Percentiles rank a stretch among this genome's conserved stretches.
These are phyloP conservation scores for Bjerkandera adusta DNA, from an alignment of 1,284 basidiomycete genomes.

Conservation along the genomic window DNA sequence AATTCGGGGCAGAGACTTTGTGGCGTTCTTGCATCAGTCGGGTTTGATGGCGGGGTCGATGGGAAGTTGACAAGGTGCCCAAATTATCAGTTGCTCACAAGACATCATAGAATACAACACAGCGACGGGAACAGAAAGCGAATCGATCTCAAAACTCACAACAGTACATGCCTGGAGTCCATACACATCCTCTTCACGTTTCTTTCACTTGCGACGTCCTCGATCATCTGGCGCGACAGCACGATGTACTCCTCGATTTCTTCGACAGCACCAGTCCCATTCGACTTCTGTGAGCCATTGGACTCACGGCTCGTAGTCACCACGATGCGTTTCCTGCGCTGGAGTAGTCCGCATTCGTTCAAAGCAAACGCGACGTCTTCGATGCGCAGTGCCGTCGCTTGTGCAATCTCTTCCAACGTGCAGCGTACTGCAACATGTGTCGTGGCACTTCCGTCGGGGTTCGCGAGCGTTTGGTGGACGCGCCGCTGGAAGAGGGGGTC, in stretches of 20 bases:
- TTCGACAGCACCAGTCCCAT: constrained; percentile 20
- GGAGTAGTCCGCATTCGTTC: constrained; percentile 81
- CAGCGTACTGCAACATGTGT: constrained; percentile 65
- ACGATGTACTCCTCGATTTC: constrained; percentile 45
- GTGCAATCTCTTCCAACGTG: constrained; percentile 71
- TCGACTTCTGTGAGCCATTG: too few relatives aligned
- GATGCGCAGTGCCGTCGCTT: constrained; percentile 76
- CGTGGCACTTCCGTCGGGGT: constrained; percentile 63
- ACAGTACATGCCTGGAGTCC: constrained; percentile 50
- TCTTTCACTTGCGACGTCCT: constrained; percentile 60
- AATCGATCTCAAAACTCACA: too few relatives aligned
- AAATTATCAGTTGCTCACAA: too few relatives aligned
- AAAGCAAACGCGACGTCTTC: constrained; percentile 90
- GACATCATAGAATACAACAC: too few relatives aligned
- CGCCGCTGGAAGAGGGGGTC: constrained; percentile 45
- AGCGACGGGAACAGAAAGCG: too few relatives aligned
- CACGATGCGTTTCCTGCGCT: constrained; percentile 18
- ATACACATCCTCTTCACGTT: constrained; percentile 66
- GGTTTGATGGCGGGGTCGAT: too few relatives aligned
- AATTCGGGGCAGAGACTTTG: too few relatives aligned
- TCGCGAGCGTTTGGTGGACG: constrained; percentile 51
- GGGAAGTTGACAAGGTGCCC: too few relatives aligned
- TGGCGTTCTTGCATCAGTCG: too few relatives aligned
- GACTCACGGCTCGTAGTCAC: neutral
- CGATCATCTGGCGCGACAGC: constrained; percentile 72